Evolutionary conservation across 2,329 filamentous ascomycete species (phyloP), one percentile per base, ranked within the genome.

Genomic region (Trichoderma sp.): DNA sequence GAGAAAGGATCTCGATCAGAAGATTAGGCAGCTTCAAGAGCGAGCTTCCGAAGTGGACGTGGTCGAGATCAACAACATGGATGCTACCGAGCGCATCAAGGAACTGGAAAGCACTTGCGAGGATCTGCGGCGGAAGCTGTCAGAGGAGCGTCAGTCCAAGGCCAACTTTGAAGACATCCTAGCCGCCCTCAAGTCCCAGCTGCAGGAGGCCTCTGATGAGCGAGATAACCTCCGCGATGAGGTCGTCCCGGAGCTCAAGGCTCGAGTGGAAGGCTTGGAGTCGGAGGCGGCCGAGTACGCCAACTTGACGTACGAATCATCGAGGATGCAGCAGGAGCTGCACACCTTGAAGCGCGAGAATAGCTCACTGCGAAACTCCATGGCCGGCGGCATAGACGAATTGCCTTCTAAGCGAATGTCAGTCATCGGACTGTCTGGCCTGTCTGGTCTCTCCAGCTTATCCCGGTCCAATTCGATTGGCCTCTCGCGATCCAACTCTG

Each of bases 151-250:
- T 64, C 86, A 91, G 75, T 88, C 91, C 71, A 97, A 96, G 76
- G 89, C 92, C 73, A 97, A 96, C 75, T 96, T 98, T 71, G 93
- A 98, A 78, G 93, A 97, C 75, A 83, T 99, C 50, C 83, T 98
- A 51, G 87, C 88, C 7, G 94, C 91, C 5, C 88, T 98, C 70
- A 90, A 90, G 71, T 85, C 88, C 26, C 93, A 99, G 74, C 82
- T 98, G 15, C 86, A 93, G 72, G 90, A 88, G 69, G 87, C 93
- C 61, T 86, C 90, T 67, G 93, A 95, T 70, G 93, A 99, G 78
- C 88, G 93, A 60, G 95, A 99, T 76, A 94, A 96, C 71, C 85
- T 98, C 17, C 89, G 92, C 30, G 93, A 98, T 68, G 92, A 96
- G 76, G 83, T 96, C 47, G 87, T 97, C 2, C 92, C 93, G 19